Base-by-base conservation (phyloP, 106 monocot genomes). In the Dioscorea dumetorum region DNA sequence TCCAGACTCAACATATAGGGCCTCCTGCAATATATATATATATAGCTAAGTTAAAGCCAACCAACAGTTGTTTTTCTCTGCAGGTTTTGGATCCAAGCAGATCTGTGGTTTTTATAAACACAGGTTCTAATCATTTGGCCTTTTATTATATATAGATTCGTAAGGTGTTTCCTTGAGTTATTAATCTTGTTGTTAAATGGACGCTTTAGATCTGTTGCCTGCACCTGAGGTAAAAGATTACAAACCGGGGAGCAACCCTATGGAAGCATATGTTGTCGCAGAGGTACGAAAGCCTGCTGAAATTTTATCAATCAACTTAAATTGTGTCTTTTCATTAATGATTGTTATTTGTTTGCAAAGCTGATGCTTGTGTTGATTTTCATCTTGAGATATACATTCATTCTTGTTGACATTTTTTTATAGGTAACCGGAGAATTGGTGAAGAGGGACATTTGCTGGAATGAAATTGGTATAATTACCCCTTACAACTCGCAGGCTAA, bases 401-500 rank as follows among this genome's bases (percentile, higher is more conserved):
- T 41, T 64, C 54, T 28, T 28, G 28, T 28, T 54, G 18, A 18
- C 15, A 16, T 41, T 61, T 21, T 60, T 63, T 70, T 70, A 17
- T 70, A 97, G 97, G 62, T 89, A 12, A 72, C 69, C 33, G 32
- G 53, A 63, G 87, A 89, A 63, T 57, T 97, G 69, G 16, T 97
- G 51, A 74, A 77, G 10, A 77, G 84, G 73, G 88, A 75, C 34
- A 57, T 97, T 70, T 53, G 59, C 62, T 75, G 23, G 32, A 77
- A 87, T 70, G 92, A 79, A 59, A 75, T 97, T 61, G 91, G 97
- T 64, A 64, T 97, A 58, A 90, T 97, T 41, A 97, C 97, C 18
- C 95, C 97, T 53, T 97, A 97, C 58, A 97, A 97, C 71, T 86
- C 89, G n/a, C 97, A 97, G 58, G 91, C 74, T 34, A 86, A 72